Evolutionary conservation across 192 early-diverging fungal genomes (phyloP).

Genomic region (Gryganskiella cystojenkinii): DNA sequence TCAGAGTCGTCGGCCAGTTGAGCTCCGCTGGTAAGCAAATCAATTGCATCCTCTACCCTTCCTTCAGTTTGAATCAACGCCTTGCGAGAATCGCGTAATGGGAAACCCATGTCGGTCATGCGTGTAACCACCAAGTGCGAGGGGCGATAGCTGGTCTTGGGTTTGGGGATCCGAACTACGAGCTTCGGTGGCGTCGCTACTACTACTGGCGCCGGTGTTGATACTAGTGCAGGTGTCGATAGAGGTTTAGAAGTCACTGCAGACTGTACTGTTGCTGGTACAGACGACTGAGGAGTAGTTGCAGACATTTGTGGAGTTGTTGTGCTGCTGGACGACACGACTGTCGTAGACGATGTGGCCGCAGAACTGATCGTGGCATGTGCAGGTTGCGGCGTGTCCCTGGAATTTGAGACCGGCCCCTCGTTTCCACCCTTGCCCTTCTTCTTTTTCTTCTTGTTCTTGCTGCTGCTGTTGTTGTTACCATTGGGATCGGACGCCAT

Average conservation of each 20-base stretch:
- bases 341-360: not conserved
- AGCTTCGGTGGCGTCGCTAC: not conserved
- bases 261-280: not conserved
- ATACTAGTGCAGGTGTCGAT: not conserved
- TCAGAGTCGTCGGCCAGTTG: conserved; percentile 46
- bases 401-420: not conserved
- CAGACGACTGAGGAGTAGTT: not conserved
- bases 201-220: not conserved
- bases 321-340: conserved; percentile 3
- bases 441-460: conserved; percentile 22
- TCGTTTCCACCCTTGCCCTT: conserved; percentile 27
- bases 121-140: conserved; percentile 42
- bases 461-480: conserved; percentile 35
- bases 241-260: not conserved
- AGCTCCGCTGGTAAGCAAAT: conserved; percentile 40
- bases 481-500: conserved; percentile 42
- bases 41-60: conserved; percentile 46
- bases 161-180: conserved; percentile 32
- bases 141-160: conserved; percentile 48
- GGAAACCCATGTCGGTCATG: conserved; percentile 52
- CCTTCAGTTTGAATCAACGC: conserved; percentile 46
- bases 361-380: not conserved
- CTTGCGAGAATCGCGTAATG: conserved; percentile 43
- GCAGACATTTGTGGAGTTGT: conserved; percentile 1
- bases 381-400: conserved; percentile 4